These are phyloP conservation scores for Mucor saturninus DNA, from an alignment of 371 early-diverging fungal genomes.

Conservation along the genomic window DNA sequence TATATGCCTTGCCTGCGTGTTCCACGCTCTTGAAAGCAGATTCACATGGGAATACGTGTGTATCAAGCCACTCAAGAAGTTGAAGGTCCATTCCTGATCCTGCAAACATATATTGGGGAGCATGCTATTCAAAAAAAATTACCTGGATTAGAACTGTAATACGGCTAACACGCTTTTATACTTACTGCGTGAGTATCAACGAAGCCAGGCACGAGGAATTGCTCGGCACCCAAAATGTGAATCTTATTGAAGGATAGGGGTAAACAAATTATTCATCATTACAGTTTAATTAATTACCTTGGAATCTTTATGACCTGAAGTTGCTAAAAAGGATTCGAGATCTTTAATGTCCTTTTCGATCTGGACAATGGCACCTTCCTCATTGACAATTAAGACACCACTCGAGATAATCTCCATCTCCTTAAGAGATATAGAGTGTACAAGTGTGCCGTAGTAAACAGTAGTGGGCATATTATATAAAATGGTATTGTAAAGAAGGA, in stretches of 20 bases:
- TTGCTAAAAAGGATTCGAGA: slow-evolving; percentile 28
- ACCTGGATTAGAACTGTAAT: neutral
- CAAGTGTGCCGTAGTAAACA: slow-evolving; percentile 69
- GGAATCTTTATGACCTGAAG: slow-evolving; percentile 11
- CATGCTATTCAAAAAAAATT: slow-evolving; percentile 61
- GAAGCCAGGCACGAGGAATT: slow-evolving; percentile 87
- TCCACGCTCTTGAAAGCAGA: slow-evolving; percentile 62
- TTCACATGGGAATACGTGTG: slow-evolving; percentile 88
- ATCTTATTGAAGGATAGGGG: slow-evolving; percentile 27
- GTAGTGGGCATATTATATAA: slow-evolving; percentile 9
- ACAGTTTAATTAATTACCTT: slow-evolving; percentile 8
- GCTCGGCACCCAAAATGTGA: slow-evolving; percentile 49
- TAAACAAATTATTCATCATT: neutral
- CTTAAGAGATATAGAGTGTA: slow-evolving; percentile 67
- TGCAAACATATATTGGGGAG: slow-evolving; percentile 90
- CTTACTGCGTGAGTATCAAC: slow-evolving; percentile 88
- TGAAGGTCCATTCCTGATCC: slow-evolving; percentile 90
- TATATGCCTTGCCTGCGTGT: slow-evolving; percentile 72
- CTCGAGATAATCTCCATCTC: slow-evolving; percentile 61
- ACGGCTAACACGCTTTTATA: neutral
- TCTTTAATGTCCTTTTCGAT: slow-evolving; percentile 48
- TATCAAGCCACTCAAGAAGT: slow-evolving; percentile 87
- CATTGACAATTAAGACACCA: slow-evolving; percentile 62
- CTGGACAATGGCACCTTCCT: slow-evolving; percentile 61
- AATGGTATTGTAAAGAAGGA: neutral